These are phyloP conservation scores for Sporothrix curviconia DNA, from an alignment of 2,329 filamentous ascomycete species.

Conservation along the genomic window DNA sequence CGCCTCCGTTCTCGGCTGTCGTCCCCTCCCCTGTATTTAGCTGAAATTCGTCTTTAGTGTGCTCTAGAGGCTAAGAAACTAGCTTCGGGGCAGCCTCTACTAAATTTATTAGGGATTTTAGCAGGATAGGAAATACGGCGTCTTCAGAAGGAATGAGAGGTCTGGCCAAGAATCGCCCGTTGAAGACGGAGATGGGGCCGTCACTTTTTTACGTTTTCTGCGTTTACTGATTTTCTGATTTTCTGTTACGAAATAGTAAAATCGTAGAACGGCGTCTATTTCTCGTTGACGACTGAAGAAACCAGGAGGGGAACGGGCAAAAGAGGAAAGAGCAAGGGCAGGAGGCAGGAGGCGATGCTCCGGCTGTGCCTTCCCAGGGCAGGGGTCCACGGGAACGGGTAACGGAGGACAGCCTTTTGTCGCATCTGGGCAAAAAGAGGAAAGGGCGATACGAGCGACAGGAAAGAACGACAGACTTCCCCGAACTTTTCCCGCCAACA, in stretches of 20 bases:
- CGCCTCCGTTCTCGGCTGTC: constrained; percentile 1
- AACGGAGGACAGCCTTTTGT: too few species aligned
- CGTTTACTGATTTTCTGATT: neutral
- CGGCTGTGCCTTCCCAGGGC: neutral
- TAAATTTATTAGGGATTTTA: constrained; percentile 4
- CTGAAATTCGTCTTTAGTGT: too few species aligned
- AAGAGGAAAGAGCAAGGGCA: neutral
- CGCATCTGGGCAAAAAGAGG: neutral
- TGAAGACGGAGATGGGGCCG: too few species aligned
- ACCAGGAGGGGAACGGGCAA: too few species aligned
- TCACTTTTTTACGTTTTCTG: too few species aligned
- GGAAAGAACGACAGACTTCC: neutral
- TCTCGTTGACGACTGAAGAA: too few species aligned
- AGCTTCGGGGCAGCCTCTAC: too few species aligned
- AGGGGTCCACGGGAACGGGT: too few species aligned
- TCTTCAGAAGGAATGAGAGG: neutral
- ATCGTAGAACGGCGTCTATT: neutral
- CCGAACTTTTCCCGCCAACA: neutral
- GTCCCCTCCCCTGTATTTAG: too few species aligned
- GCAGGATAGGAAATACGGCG: constrained; percentile 7
- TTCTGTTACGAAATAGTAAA: neutral
- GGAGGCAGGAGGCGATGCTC: neutral
- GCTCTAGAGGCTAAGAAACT: neutral
- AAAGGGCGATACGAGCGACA: neutral
- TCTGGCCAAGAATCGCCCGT: too few species aligned